These are phyloP conservation scores for Cryptosporidium canis DNA, from an alignment of 169 alveolate species.

Conservation along the genomic window DNA sequence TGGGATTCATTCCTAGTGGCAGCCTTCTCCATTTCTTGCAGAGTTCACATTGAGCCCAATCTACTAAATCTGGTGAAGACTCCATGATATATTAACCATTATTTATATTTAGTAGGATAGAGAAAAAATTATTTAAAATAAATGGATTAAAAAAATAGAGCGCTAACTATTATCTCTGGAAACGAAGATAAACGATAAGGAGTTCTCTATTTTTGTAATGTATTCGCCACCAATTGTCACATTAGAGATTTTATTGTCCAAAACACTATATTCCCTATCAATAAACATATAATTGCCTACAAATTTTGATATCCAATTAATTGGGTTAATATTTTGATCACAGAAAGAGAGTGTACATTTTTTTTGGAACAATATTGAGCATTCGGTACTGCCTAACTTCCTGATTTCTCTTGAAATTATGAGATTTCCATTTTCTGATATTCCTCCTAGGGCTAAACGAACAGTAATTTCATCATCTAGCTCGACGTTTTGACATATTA, in stretches of 20 bases:
- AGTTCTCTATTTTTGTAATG: conserved; percentile 27
- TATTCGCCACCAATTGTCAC: not conserved
- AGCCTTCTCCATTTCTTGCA: conserved; percentile 67
- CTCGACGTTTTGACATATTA: conserved; percentile 5
- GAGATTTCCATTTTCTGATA: conserved; percentile 42
- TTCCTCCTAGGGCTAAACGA: conserved; percentile 8
- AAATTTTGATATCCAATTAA: conserved; percentile 7
- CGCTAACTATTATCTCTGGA: conserved; percentile 28
- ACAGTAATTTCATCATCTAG: conserved; percentile 7
- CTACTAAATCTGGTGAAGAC: conserved; percentile 36
- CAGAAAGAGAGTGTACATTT: conserved; percentile 19
- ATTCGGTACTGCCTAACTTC: conserved; percentile 20
- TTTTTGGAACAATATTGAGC: conserved; percentile 57
- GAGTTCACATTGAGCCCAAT: conserved; percentile 73
- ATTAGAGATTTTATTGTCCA: conserved; percentile 2
- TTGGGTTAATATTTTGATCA: conserved; percentile 6
- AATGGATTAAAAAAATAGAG: not conserved
- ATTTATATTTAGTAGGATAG: not conserved
- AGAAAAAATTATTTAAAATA: not conserved
- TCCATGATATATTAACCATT: not conserved
- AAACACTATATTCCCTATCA: not conserved
- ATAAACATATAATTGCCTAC: not conserved
- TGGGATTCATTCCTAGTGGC: conserved; percentile 57
- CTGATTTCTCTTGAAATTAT: not conserved
- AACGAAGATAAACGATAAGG: conserved; percentile 7